These are phyloP conservation scores for Porphyra umbilicalis DNA, from an alignment of 31 red algal species.

Conservation along the genomic window DNA sequence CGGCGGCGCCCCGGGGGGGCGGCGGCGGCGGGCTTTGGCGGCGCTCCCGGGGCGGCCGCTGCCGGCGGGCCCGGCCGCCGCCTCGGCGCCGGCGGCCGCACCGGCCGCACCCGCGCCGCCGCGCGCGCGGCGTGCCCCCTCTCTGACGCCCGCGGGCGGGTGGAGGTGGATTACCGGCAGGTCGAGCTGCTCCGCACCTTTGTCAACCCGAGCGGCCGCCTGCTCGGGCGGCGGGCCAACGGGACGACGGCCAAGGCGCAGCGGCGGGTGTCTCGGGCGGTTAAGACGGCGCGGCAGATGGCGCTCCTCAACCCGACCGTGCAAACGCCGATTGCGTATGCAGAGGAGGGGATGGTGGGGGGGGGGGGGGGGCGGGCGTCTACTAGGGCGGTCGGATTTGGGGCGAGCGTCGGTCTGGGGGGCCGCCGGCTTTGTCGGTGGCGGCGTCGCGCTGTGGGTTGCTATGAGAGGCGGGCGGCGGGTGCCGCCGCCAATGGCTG, in stretches of 20 bases:
- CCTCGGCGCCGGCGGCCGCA: not conserved
- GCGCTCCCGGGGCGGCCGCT: not conserved
- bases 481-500: no score
- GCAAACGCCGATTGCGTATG: not conserved
- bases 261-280: constrained; percentile 35
- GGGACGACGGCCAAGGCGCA: constrained; percentile 54
- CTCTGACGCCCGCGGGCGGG: constrained; percentile 39
- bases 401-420: no score
- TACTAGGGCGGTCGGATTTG: no score
- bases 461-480: no score
- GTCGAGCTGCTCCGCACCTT: constrained; percentile 29
- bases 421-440: no score
- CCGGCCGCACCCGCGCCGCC: not conserved
- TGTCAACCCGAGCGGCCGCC: constrained; percentile 32
- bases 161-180: constrained; percentile 49
- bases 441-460: no score
- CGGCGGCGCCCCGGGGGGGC: not conserved
- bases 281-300: constrained; percentile 64
- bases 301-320: constrained; percentile 23
- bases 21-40: not conserved
- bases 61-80: not conserved
- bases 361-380: no score
- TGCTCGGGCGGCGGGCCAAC: constrained; percentile 25
- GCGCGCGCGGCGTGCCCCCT: constrained; percentile 24
- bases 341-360: not conserved